phyloP scores from a whole-genome alignment of 306 rosid genomes.

The Chamaecrista fasciculata region DNA sequence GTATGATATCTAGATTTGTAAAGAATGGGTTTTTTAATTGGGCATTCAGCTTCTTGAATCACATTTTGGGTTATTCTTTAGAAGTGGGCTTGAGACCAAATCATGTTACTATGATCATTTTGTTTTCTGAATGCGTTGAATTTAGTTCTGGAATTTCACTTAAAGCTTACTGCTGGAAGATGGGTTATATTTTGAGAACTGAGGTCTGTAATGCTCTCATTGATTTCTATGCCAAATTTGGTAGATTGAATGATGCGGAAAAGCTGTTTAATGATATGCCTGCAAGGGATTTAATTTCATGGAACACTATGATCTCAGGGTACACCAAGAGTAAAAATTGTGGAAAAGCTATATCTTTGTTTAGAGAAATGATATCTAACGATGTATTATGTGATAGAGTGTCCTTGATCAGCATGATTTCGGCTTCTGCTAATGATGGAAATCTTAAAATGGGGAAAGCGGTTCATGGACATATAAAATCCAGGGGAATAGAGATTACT shows the following conservation, averaged over 20 bases:
- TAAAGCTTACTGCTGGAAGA: conserved; percentile 5
- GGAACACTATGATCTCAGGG: conserved; percentile 13
- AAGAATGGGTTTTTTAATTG: neutral
- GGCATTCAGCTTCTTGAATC: neutral
- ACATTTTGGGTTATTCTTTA: neutral
- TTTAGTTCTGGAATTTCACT: neutral
- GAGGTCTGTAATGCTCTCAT: conserved; percentile 2
- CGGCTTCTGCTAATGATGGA: neutral
- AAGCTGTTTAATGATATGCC: neutral
- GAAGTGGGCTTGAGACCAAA: neutral
- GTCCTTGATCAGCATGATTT: conserved; percentile 5
- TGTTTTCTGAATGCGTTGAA: conserved; percentile 1
- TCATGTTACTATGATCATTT: conserved; percentile 8
- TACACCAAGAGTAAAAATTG: neutral
- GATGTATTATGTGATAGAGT: conserved; percentile 1
- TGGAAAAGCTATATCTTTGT: neutral
- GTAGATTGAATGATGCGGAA: neutral
- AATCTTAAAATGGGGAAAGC: conserved; percentile 1
- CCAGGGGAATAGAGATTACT: neutral
- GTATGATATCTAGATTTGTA: conserved; percentile 7
- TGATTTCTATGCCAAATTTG: conserved; percentile 8
- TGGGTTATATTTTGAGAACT: neutral
- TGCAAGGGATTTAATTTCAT: conserved; percentile 12
- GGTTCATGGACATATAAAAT: neutral
- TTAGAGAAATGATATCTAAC: neutral